Percentiles rank a stretch among this genome's conserved stretches.
These are phyloP conservation scores for Auriculariales sp. DNA, from an alignment of 768 basidiomycete species.

Conservation along the genomic window DNA sequence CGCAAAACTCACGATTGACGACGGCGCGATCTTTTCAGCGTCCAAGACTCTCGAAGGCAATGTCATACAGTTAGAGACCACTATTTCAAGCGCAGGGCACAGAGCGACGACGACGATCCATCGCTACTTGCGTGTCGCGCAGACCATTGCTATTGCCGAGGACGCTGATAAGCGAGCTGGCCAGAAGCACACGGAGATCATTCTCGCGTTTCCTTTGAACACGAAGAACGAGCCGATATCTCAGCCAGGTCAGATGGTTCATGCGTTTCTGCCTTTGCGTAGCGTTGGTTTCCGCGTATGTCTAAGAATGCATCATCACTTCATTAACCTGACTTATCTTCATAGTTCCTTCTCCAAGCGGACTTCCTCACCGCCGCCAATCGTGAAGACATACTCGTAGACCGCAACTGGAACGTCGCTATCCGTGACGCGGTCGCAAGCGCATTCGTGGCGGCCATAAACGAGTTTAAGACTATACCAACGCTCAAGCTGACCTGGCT, in stretches of 20 bases:
- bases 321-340: neutral
- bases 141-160: neutral
- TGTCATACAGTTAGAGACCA: neutral
- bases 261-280: conserved; percentile 15
- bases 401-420: conserved; percentile 12
- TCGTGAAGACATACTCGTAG: conserved; percentile 13
- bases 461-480: conserved; percentile 8
- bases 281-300: conserved; percentile 13
- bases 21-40: neutral
- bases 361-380: conserved; percentile 17
- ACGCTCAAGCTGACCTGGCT: conserved; percentile 12
- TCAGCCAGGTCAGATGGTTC: conserved; percentile 8
- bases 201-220: conserved; percentile 13
- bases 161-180: conserved; percentile 8
- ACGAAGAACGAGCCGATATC: conserved; percentile 5
- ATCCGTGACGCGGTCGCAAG: conserved; percentile 11
- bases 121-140: neutral
- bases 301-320: neutral
- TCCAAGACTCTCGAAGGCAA: neutral
- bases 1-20: conserved; percentile 7
- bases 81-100: neutral
- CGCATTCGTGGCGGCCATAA: conserved; percentile 12
- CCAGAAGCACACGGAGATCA: conserved; percentile 10
- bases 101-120: no score
- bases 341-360: conserved; percentile 17